Conservation (phyloP, 768 basidiomycete species). For the Russula abietina region DNA sequence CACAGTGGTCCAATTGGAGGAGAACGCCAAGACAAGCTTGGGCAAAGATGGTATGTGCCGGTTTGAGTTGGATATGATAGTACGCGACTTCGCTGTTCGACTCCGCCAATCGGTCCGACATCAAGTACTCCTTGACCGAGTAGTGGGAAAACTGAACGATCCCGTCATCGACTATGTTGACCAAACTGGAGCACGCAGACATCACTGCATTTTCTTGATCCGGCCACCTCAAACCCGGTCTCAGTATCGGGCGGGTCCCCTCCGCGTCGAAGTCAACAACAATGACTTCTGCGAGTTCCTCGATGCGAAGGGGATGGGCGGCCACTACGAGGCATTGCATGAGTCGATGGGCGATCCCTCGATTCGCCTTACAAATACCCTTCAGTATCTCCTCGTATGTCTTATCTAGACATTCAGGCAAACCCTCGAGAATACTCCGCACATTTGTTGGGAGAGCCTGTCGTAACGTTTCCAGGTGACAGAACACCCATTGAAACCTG, state of each 20-base stretch:
- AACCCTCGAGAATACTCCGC: not conserved
- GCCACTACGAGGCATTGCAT: not conserved
- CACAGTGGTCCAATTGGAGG: not conserved
- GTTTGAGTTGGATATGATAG: not conserved
- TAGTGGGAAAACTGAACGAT: not conserved
- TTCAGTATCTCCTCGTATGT: constrained; percentile 2
- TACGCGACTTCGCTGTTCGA: not conserved
- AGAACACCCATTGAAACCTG: constrained; percentile 2
- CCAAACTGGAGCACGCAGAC: not conserved
- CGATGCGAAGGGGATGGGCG: not conserved
- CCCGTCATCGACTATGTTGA: not conserved
- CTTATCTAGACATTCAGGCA: not conserved
- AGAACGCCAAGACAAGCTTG: not conserved
- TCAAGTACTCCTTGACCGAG: not conserved
- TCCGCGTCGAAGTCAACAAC: not conserved
- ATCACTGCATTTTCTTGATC: not conserved
- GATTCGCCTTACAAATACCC: not conserved
- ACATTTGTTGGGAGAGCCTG: not conserved
- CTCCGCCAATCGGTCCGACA: not conserved
- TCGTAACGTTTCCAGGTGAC: not conserved
- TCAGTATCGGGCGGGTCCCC: not conserved
- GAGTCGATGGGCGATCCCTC: not conserved
- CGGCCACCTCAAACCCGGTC: not conserved
- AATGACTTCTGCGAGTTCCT: not conserved
- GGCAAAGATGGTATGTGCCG: not conserved